These are phyloP conservation scores for Cetradonia linearis DNA, from an alignment of 495 filamentous ascomycete species.

Conservation along the genomic window DNA sequence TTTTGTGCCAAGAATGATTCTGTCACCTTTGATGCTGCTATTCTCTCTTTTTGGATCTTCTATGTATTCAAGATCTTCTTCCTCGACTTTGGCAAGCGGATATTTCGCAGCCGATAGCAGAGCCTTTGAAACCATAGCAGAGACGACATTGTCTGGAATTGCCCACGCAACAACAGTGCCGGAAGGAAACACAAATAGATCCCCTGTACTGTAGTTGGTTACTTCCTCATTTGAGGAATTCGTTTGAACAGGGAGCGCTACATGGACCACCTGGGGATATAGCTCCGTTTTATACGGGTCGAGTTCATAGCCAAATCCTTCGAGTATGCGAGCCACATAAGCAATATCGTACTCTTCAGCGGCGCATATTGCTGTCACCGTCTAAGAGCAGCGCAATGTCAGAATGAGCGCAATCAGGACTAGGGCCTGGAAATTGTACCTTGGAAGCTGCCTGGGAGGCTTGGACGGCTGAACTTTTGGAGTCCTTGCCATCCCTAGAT, in stretches of 20 bases:
- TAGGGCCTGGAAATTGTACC: slow-evolving; percentile 7
- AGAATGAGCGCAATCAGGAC: background rate
- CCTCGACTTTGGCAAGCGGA: slow-evolving; percentile 64
- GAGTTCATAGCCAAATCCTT: slow-evolving; percentile 55
- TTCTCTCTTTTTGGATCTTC: slow-evolving; percentile 65
- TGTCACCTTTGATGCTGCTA: slow-evolving; percentile 75
- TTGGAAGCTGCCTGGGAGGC: slow-evolving; percentile 16
- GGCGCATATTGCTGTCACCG: slow-evolving; percentile 71
- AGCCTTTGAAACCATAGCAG: slow-evolving; percentile 60
- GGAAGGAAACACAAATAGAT: slow-evolving; percentile 94
- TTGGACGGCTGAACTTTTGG: slow-evolving; percentile 21
- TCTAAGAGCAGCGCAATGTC: slow-evolving; percentile 31
- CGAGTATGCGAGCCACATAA: slow-evolving; percentile 57
- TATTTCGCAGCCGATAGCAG: slow-evolving; percentile 64
- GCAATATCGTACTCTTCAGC: slow-evolving; percentile 80
- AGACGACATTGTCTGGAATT: slow-evolving; percentile 59
- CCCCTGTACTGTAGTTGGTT: slow-evolving; percentile 56
- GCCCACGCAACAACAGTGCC: slow-evolving; percentile 92
- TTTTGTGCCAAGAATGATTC: slow-evolving; percentile 80
- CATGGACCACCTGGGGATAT: slow-evolving; percentile 57
- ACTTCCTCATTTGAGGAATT: slow-evolving; percentile 51
- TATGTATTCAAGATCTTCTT: slow-evolving; percentile 81
- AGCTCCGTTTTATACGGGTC: slow-evolving; percentile 53
- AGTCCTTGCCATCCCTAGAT: slow-evolving; percentile 40
- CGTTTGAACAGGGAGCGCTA: slow-evolving; percentile 48